Percentiles rank a stretch among this genome's conserved stretches.
phyloP scores from a whole-genome alignment of 2,329 filamentous ascomycete genomes.

The Zymoseptoria crescenta region DNA sequence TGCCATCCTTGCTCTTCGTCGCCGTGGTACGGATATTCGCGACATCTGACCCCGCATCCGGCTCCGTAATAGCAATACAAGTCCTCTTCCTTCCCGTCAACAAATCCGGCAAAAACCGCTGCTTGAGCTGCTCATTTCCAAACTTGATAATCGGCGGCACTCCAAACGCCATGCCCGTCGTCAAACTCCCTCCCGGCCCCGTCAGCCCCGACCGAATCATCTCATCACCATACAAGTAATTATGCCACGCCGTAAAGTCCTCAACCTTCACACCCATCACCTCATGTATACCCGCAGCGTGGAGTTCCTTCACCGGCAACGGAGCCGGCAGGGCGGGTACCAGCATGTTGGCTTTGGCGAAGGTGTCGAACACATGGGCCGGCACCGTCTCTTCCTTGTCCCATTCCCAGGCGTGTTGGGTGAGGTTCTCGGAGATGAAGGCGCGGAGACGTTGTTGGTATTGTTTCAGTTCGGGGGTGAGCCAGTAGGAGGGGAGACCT shows the following conservation, averaged over 20 bases:
- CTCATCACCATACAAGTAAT: slow-evolving; percentile 63
- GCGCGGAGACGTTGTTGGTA: slow-evolving; percentile 62
- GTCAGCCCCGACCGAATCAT: slow-evolving; percentile 57
- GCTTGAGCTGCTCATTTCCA: slow-evolving; percentile 54
- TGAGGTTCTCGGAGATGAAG: slow-evolving; percentile 57
- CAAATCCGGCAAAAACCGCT: slow-evolving; percentile 59
- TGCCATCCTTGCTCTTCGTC: slow-evolving; percentile 53
- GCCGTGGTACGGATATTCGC: slow-evolving; percentile 65
- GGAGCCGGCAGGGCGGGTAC: slow-evolving; percentile 63
- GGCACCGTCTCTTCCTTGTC: slow-evolving; percentile 59
- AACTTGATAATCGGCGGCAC: slow-evolving; percentile 65
- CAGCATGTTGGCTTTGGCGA: slow-evolving; percentile 60
- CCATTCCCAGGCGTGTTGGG: slow-evolving; percentile 59
- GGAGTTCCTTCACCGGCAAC: slow-evolving; percentile 60
- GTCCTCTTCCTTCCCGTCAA: slow-evolving; percentile 57
- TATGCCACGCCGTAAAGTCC: slow-evolving; percentile 66
- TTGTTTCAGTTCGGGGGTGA: slow-evolving; percentile 54
- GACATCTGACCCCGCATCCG: slow-evolving; percentile 65
- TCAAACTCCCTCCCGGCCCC: slow-evolving; percentile 58
- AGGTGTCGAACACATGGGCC: slow-evolving; percentile 55
- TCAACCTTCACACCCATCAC: slow-evolving; percentile 62
- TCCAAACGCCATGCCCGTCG: slow-evolving; percentile 64
- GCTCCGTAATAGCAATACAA: slow-evolving; percentile 75
- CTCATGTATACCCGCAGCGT: slow-evolving; percentile 56
- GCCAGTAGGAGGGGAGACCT: slow-evolving; percentile 64